phyloP scores from a whole-genome alignment of 2,329 filamentous ascomycete genomes.

The Aspergillus fumigatus region DNA sequence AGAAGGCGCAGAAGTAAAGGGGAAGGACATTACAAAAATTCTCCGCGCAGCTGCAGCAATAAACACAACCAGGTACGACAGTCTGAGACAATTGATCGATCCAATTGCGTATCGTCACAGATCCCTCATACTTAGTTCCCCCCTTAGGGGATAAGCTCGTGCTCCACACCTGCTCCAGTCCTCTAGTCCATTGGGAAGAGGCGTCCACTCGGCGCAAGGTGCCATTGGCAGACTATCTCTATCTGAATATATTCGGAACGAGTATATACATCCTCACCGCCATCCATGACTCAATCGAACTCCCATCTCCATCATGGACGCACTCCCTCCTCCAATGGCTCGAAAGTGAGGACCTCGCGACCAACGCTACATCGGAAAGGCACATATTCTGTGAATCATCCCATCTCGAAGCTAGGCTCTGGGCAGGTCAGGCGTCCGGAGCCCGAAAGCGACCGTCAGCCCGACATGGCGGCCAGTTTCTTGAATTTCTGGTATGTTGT shows the following conservation, averaged over 20 bases:
- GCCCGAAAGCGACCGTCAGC: conserved; percentile 23
- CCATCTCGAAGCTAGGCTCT: conserved; percentile 32
- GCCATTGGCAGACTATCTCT: conserved; percentile 14
- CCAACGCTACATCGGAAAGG: conserved; percentile 32
- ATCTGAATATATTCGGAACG: conserved; percentile 8
- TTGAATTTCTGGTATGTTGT: conserved; percentile 42
- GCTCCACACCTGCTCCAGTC: conserved; percentile 19
- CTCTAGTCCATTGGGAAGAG: not conserved
- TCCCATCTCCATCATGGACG: conserved; percentile 26
- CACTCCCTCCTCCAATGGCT: conserved; percentile 28
- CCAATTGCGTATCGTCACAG: conserved; percentile 15
- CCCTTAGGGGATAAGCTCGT: conserved; percentile 21
- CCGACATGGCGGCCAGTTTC: conserved; percentile 43
- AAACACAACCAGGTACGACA: conserved; percentile 1
- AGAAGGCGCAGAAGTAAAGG: not conserved
- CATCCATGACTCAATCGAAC: conserved; percentile 34
- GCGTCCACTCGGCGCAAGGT: conserved; percentile 15
- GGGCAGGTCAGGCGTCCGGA: conserved; percentile 19
- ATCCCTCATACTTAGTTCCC: conserved; percentile 25
- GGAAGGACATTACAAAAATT: not conserved
- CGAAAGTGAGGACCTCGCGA: conserved; percentile 28
- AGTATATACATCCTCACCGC: conserved; percentile 31
- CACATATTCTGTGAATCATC: conserved; percentile 24
- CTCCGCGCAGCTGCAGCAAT: conserved; percentile 3
- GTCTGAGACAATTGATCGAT: conserved; percentile 16